Conservation (phyloP, 2,329 filamentous ascomycete genomes). For the Colletotrichum limetticola region DNA sequence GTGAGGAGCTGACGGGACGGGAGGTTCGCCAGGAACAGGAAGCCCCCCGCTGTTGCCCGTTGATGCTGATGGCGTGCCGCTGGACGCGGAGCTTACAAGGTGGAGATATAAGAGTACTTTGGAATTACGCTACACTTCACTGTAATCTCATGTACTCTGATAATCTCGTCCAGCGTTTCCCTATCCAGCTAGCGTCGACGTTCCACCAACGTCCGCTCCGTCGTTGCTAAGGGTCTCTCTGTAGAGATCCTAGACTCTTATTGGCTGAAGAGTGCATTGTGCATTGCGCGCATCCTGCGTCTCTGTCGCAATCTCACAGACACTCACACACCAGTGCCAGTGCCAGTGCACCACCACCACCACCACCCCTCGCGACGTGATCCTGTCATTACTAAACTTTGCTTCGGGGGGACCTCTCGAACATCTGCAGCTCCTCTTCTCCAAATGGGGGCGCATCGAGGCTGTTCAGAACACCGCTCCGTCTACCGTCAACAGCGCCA, state of each 20-base stretch:
- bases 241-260: not conserved
- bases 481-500: slow-evolving; percentile 3
- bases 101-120: not conserved
- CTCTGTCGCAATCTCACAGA: slow-evolving; percentile 27
- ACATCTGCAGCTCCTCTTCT: not conserved
- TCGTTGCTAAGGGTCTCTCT: not conserved
- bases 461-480: slow-evolving; percentile 15
- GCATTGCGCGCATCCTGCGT: slow-evolving; percentile 5
- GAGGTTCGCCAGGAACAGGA: not conserved
- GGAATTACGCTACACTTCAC: rapidly evolving
- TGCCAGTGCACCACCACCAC: no score
- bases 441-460: slow-evolving; percentile 17
- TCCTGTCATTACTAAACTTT: slow-evolving; percentile 24
- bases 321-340: not conserved
- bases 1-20: not conserved
- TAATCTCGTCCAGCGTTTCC: not conserved
- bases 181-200: slow-evolving; percentile 17
- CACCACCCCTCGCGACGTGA: slow-evolving; percentile 18
- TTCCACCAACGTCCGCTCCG: slow-evolving; percentile 6
- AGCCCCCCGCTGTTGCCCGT: slow-evolving; percentile 17
- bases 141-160: not conserved
- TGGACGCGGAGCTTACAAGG: not conserved
- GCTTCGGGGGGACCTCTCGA: not conserved
- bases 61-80: not conserved
- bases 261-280: not conserved